These are phyloP conservation scores for Monascus ruber DNA, from an alignment of 2,329 filamentous ascomycete species.

Conservation along the genomic window DNA sequence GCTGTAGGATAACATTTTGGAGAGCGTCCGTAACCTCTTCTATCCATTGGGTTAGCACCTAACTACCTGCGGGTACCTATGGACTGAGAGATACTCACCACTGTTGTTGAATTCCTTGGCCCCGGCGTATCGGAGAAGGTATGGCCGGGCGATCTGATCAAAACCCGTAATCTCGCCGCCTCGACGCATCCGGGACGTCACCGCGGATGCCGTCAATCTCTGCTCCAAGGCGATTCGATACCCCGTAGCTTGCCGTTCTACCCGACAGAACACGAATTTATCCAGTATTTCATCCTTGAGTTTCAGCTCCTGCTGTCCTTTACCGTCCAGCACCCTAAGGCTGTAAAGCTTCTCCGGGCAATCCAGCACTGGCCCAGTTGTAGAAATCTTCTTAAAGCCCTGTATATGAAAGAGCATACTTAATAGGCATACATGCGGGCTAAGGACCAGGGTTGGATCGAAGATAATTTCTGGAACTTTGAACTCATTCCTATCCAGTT, in stretches of 20 bases:
- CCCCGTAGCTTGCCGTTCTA: conserved; percentile 2
- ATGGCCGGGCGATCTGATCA: conserved; percentile 3
- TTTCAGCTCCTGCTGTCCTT: conserved; percentile 3
- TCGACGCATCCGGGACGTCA: conserved; percentile 1
- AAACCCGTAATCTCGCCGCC: conserved; percentile 4
- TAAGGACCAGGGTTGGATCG: conserved; percentile 2
- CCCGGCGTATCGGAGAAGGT: conserved; percentile 4
- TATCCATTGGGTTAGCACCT: background rate
- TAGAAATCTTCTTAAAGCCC: conserved; percentile 4
- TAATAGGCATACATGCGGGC: conserved; percentile 3
- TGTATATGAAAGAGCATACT: conserved; percentile 2
- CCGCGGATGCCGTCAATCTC: conserved; percentile 1
- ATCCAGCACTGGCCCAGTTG: conserved; percentile 3
- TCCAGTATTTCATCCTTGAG: conserved; percentile 3
- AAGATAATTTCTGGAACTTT: conserved; percentile 2
- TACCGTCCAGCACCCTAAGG: conserved; percentile 4
- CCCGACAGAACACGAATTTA: conserved; percentile 4
- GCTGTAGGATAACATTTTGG: conserved; percentile 7
- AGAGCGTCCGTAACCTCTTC: conserved; percentile 4
- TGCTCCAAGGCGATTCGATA: conserved; percentile 4
- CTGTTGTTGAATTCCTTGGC: conserved; percentile 5
- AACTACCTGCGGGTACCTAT: too few relatives aligned
- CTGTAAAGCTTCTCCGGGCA: conserved; percentile 5
- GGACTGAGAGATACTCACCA: conserved; percentile 1
- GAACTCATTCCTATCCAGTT: conserved; percentile 5